Base-by-base conservation (phyloP, 2,329 filamentous ascomycete genomes). In the Microsporum canis region DNA sequence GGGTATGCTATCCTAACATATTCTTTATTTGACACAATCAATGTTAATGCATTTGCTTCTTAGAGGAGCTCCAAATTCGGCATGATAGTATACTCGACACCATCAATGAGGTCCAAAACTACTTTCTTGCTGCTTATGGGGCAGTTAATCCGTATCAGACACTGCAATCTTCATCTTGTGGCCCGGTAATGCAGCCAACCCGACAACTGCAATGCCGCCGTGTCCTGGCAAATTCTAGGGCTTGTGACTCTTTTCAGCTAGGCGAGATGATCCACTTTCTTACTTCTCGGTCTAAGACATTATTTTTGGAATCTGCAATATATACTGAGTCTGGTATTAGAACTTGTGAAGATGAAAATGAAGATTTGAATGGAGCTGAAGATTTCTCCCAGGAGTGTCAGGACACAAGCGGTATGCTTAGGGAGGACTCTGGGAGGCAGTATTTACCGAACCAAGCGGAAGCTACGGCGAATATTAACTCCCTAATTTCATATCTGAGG, bases 211-310 rank as follows among this genome's bases (percentile, higher is more conserved):
- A 78, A 66, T 78, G 76, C 62, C 73, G 72, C 34, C 73, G 71
- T 55, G 74, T 70, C 8, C 72, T 75, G 61, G 72, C 68, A 49
- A 76, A 77, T 47, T 75, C 74, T 5, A 72, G 69, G 49, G 71
- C 73, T 60, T 78, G 76, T 61, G 76, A 78, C 61, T 68, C 73
- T 3, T 78, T 77, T 61, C 75, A 78, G 49, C 66, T 77, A 0
- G 76, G 76, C 10, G 74, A 77, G 63, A 77, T 77, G 69, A 68
- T 72, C 23, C 72, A 74, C 7, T 78, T 77, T 62, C 76, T 78
- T 45, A 64, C 71, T 3, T 63, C 74, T 36, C 71, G 75, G 38
- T 71, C 75, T 38, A 76, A 72, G 56, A 77, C 73, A 0, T 68
- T 77, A 39, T 73, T 75, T 39, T 47, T 78, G n/a, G 73, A 73